A percentile compares a stretch with the other conserved stretches of the same genome.
phyloP scores from a whole-genome alignment of 2,329 filamentous ascomycete species.

The Diaporthe capsici region DNA sequence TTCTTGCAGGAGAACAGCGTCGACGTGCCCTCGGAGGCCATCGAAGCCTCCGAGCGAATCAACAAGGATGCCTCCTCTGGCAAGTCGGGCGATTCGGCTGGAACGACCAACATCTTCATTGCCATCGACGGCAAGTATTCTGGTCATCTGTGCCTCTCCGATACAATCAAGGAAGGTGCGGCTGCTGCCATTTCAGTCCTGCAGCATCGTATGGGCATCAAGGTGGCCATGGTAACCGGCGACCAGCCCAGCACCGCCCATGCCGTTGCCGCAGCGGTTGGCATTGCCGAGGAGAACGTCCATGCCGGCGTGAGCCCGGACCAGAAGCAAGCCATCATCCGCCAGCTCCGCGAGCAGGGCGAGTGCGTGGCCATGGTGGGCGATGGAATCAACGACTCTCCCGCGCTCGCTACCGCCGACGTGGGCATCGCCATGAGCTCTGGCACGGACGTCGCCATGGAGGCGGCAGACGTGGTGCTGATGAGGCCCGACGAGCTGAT shows the following conservation, averaged over 20 bases:
- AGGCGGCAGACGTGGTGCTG: conserved; percentile 94
- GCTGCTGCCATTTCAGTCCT: conserved; percentile 81
- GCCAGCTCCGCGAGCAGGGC: conserved; percentile 79
- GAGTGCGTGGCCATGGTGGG: conserved; percentile 95
- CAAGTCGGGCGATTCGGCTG: conserved; percentile 64
- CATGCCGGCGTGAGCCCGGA: conserved; percentile 90
- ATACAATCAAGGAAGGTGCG: conserved; percentile 92
- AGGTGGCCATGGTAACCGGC: conserved; percentile 92
- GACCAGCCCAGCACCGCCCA: conserved; percentile 89
- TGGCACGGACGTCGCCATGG: conserved; percentile 97
- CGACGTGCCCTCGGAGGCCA: conserved; percentile 72
- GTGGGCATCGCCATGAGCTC: conserved; percentile 93
- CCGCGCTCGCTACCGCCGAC: conserved; percentile 91
- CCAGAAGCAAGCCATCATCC: conserved; percentile 90
- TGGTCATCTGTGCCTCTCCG: conserved; percentile 86
- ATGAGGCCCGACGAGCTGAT: conserved; percentile 95
- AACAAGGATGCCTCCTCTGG: conserved; percentile 60
- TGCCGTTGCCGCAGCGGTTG: conserved; percentile 85
- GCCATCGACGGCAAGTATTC: conserved; percentile 87
- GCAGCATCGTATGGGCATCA: conserved; percentile 86
- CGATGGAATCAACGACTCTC: conserved; percentile 98
- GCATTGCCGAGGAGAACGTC: conserved; percentile 82
- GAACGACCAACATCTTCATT: conserved; percentile 92
- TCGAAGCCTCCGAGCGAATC: conserved; percentile 73
- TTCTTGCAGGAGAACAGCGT: conserved; percentile 83